These are phyloP conservation scores for Starmera stellimalicola DNA, from an alignment of 1,139 yeast species.

Conservation along the genomic window DNA sequence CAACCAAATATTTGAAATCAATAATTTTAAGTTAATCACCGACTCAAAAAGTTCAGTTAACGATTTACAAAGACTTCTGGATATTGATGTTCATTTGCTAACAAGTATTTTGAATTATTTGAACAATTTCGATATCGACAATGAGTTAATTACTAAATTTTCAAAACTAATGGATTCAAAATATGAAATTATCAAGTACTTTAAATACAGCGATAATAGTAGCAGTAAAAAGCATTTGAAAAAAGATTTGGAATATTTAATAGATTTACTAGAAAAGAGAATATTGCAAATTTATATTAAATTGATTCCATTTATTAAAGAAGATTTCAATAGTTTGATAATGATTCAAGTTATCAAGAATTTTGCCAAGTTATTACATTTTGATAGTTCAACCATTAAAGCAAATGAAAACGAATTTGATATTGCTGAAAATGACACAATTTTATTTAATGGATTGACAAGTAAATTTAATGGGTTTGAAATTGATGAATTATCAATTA, in stretches of 20 bases:
- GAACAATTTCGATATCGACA: slow-evolving; percentile 23
- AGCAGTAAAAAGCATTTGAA: slow-evolving; percentile 2
- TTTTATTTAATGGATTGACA: slow-evolving; percentile 33
- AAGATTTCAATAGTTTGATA: slow-evolving; percentile 36
- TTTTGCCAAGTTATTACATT: slow-evolving; percentile 28
- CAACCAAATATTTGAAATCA: slow-evolving; percentile 22
- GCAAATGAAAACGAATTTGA: slow-evolving; percentile 15
- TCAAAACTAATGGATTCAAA: slow-evolving; percentile 27
- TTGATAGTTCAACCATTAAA: slow-evolving; percentile 13
- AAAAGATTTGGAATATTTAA: slow-evolving; percentile 10
- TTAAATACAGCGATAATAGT: slow-evolving; percentile 20
- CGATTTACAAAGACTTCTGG: slow-evolving; percentile 34
- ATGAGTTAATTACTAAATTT: slow-evolving; percentile 34
- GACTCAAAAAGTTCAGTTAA: neutral
- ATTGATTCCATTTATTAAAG: slow-evolving; percentile 28
- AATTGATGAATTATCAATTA: slow-evolving; percentile 27
- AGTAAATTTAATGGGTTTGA: slow-evolving; percentile 28
- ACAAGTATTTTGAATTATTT: slow-evolving; percentile 37
- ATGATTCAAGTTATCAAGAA: slow-evolving; percentile 34
- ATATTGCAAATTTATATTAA: slow-evolving; percentile 33
- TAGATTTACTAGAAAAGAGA: slow-evolving; percentile 26
- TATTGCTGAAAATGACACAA: slow-evolving; percentile 25
- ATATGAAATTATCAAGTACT: slow-evolving; percentile 10
- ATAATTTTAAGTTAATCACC: slow-evolving; percentile 19
- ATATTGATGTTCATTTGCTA: slow-evolving; percentile 37